Evolutionary conservation across 257 asterid genomes (phyloP).

Genomic region (Anisodus tanguticus): DNA sequence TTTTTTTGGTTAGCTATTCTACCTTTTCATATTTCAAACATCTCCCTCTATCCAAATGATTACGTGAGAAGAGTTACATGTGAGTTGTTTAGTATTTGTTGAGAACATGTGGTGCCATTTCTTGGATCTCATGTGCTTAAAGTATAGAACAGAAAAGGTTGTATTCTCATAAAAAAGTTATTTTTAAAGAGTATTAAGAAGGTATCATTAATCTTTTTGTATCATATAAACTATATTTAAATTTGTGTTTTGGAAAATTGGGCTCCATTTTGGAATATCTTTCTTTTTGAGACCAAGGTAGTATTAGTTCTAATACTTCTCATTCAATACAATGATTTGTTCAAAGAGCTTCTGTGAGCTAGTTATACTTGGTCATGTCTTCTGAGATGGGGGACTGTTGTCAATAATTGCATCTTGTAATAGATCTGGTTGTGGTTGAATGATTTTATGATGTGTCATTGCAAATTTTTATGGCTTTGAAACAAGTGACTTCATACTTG

Average conservation of each 20-base stretch:
- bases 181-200: not conserved
- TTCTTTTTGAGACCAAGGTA: not conserved
- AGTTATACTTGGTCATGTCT: not conserved
- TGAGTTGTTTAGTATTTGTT: not conserved
- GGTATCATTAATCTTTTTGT: not conserved
- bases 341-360: not conserved
- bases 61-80: not conserved
- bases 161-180: not conserved
- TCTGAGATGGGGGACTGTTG: not conserved
- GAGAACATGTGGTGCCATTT: not conserved
- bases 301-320: not conserved
- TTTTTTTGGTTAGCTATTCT: not conserved
- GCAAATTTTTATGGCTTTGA: not conserved
- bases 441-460: constrained; percentile 16
- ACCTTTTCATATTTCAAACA: not conserved
- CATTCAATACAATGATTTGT: not conserved
- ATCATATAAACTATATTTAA: not conserved
- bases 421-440: constrained; percentile 5
- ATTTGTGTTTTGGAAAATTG: not conserved
- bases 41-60: not conserved
- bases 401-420: not conserved
- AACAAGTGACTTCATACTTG: not conserved
- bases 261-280: not conserved
- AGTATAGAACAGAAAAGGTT: not conserved
- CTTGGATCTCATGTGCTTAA: not conserved